Conservation (phyloP, 2,329 filamentous ascomycete genomes). For the Aureobasidium melanogenum region DNA sequence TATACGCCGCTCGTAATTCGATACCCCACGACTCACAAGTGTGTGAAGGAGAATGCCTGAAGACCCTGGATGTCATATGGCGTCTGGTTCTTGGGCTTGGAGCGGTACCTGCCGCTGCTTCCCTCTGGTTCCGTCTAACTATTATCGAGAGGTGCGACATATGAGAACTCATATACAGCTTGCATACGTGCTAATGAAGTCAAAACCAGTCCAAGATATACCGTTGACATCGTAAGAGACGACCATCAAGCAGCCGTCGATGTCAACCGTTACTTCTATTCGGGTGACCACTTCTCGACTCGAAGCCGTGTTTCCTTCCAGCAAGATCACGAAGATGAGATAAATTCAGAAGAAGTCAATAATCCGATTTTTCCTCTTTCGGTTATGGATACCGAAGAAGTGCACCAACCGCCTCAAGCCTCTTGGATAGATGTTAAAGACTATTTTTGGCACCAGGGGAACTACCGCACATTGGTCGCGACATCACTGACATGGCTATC, state of each 20-base stretch:
- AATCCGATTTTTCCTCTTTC: background rate
- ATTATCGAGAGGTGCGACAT: conserved; percentile 27
- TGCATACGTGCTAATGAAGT: background rate
- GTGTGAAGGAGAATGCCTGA: background rate
- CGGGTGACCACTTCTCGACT: conserved; percentile 22
- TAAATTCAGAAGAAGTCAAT: background rate
- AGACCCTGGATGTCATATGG: conserved; percentile 29
- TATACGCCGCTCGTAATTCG: background rate
- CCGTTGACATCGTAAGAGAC: conserved; percentile 29
- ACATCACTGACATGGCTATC: conserved; percentile 15
- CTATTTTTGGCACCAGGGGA: conserved; percentile 17
- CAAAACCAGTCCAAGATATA: conserved; percentile 25
- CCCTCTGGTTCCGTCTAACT: conserved; percentile 31
- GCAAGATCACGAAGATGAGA: background rate
- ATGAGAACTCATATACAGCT: background rate
- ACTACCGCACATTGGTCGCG: conserved; percentile 17
- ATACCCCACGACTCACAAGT: background rate
- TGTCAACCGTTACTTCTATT: background rate
- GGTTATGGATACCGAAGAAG: background rate
- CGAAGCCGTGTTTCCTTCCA: conserved; percentile 17
- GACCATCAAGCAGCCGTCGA: conserved; percentile 23
- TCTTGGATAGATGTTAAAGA: background rate
- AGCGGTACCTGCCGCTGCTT: conserved; percentile 29
- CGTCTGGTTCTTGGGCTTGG: conserved; percentile 33
- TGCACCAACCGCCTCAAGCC: background rate